phyloP scores from a whole-genome alignment of 2,329 filamentous ascomycete species.

The Hymenoscyphus infarciens region DNA sequence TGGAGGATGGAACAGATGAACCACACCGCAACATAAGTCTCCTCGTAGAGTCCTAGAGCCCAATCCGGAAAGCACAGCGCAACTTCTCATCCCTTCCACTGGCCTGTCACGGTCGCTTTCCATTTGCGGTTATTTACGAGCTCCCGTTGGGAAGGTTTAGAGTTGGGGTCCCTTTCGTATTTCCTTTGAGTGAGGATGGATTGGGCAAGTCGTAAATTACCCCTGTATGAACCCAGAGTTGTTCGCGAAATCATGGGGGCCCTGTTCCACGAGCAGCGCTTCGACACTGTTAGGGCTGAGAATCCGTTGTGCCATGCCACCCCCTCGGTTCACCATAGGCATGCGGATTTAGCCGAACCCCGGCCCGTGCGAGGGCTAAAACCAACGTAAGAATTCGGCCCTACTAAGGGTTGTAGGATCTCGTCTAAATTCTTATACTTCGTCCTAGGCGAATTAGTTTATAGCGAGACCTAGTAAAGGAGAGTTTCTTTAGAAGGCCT shows the following conservation, averaged over 20 bases:
- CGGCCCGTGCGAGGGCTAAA: too few relatives aligned
- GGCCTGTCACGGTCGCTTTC: neutral
- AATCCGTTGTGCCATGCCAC: neutral
- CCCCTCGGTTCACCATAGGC: neutral
- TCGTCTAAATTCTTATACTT: too few relatives aligned
- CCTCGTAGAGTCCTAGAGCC: neutral
- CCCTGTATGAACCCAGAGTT: neutral
- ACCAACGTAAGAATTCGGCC: too few relatives aligned
- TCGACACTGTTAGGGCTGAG: neutral
- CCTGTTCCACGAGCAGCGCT: neutral
- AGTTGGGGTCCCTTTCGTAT: neutral
- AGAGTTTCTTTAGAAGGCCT: too few relatives aligned
- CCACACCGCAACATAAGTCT: neutral
- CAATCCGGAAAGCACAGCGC: conserved; percentile 1
- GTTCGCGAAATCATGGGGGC: neutral
- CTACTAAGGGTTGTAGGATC: too few relatives aligned
- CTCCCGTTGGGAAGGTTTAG: neutral
- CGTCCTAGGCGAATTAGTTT: too few relatives aligned
- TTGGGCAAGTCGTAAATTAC: neutral
- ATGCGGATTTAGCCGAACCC: too few relatives aligned
- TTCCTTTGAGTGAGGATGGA: neutral
- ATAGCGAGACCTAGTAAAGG: too few relatives aligned
- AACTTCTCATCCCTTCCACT: neutral
- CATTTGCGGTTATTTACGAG: neutral
- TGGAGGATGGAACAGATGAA: neutral